Base-by-base conservation (phyloP, 352 stramenopile genomes). In the Phytopythium kandeliae region DNA sequence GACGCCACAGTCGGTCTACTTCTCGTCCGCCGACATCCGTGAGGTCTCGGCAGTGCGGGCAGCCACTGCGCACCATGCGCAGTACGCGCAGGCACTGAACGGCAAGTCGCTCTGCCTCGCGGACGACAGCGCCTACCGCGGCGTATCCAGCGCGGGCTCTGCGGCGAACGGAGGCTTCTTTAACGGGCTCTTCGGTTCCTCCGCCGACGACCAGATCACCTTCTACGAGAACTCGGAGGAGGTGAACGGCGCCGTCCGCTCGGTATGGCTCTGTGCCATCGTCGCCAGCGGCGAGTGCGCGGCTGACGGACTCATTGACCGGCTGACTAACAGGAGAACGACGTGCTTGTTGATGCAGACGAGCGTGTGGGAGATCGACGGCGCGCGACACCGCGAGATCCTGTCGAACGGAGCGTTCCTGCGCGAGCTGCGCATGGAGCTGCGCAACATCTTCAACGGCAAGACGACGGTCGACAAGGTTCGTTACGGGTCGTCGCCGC, bases 321-420 rank as follows among this genome's bases (percentile, higher is more conserved):
- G n/a, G n/a, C n/a, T n/a, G n/a, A n/a, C n/a, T n/a, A n/a, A n/a
- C n/a, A n/a, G n/a, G n/a, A n/a, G n/a, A n/a, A n/a, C n/a, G 1
- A 4, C 4, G 5, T 42, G 36, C 36, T 40, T 37, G 33, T 4
- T 37, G 35, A 22, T 54, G 13, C 52, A 91, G 74, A 91, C 82
- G 41, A 74, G 77, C 35, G 78, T 92, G 28, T 92, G 82, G 82
- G 82, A 92, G 63, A 74, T 92, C 44, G 82, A 92, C 49, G 68
- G 74, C 28, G 74, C 77, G 0, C 59, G 71, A 0, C 82, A 92
- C 45, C 79, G 82, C 31, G 71, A 91, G 40, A 92, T 92, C 44
- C 65, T 92, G 10, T 76, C 75, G 3, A 80, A 83, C 54, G 63
- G 75, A 12, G 60, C 72, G 26, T 92, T 92, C 60, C 63, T 90